These are phyloP conservation scores for California macrophylla DNA, from an alignment of 441 rosid genomes.

Conservation along the genomic window DNA sequence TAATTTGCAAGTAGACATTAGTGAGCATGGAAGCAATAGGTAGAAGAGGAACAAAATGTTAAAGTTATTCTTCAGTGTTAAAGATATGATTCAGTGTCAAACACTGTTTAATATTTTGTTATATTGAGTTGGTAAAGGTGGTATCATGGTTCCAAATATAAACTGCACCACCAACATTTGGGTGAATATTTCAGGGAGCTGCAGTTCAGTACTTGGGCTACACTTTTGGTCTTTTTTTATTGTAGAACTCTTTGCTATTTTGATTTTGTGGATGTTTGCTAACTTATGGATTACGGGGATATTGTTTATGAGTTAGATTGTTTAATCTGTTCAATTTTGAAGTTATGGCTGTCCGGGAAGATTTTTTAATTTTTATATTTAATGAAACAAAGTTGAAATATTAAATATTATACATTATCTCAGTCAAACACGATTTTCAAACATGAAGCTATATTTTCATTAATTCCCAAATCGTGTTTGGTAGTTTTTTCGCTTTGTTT, in stretches of 20 bases:
- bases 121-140: not conserved
- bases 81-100: not conserved
- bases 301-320: conserved; percentile 41
- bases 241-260: conserved; percentile 74
- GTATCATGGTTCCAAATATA: not conserved
- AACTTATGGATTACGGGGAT: conserved; percentile 98
- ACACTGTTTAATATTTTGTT: not conserved
- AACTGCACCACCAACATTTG: conserved; percentile 14
- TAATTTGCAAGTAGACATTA: too few relatives aligned
- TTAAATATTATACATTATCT: too few relatives aligned
- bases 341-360: too few relatives aligned
- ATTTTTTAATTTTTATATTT: too few relatives aligned
- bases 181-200: conserved; percentile 57
- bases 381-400: too few relatives aligned
- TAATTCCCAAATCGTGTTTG: too few relatives aligned
- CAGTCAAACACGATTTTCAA: too few relatives aligned
- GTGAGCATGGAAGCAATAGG: too few relatives aligned
- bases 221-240: conserved; percentile 93
- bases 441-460: too few relatives aligned
- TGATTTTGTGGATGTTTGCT: conserved; percentile 94
- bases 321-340: too few relatives aligned
- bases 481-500: too few relatives aligned
- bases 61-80: not conserved
- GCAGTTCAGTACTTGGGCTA: conserved; percentile 78
- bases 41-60: too few relatives aligned